Evolutionary conservation across 805 yeast genomes (phyloP), one percentile per base, ranked within the genome.

Genomic region (Candida quercuum): DNA sequence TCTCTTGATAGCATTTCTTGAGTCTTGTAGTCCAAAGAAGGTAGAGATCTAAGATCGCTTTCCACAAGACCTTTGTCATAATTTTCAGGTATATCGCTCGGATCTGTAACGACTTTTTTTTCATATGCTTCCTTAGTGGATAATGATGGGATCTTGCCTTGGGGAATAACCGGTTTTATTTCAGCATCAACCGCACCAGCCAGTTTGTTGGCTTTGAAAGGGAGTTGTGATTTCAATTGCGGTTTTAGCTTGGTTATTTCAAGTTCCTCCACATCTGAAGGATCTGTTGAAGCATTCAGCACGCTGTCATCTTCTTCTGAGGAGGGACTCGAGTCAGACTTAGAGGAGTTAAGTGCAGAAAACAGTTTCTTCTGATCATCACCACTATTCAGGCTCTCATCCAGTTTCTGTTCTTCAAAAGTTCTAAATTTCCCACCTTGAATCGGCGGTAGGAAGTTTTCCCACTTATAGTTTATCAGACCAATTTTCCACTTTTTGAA

Each of bases 391-490:
- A 26, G 16, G 24, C 18, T 12, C 27, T 19, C 30, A 29, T 35
- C 36, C 7, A n/a, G 26, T 18, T 39, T 36, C 39, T 53, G 51
- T 37, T 63, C 59, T 22, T 56, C 61, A 14, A 56, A 37, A 1
- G 57, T 48, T 16, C 64, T 52, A 52, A 63, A 78, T 18, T 40
- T 42, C 1, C 86, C 95, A 12, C 95, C 95, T 60, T 86, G 95
- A 45, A 87, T 85, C 2, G 96, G 96, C 4, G 96, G 96, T 24
- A 84, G 56, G 57, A 87, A 60, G 59, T 85, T 83, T 37, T 66
- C 66, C 96, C 96, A 87, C 9, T 64, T 64, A 40, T 66, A 58
- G 38, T 78, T 76, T 6, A 86, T 76, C 11, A 50, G 55, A 1
- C 96, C 96, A 12, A 87, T 70, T 39, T 64, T 71, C 73, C 74